phyloP scores from a whole-genome alignment of 2,329 filamentous ascomycete species.

The Chaetomiaceae sp. region DNA sequence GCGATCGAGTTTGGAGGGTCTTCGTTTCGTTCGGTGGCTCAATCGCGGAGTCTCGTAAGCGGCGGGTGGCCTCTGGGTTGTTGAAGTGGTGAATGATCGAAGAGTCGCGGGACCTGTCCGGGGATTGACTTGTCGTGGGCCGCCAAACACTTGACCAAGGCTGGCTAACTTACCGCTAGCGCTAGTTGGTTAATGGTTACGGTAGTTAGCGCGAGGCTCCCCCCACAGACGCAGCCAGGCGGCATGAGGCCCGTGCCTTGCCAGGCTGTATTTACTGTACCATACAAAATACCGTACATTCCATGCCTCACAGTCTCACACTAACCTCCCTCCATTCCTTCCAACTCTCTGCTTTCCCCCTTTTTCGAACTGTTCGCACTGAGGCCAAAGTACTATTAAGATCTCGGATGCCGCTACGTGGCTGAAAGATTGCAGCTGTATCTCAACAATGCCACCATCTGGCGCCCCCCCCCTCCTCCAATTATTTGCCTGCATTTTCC shows the following conservation, averaged over 20 bases:
- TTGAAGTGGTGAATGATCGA: neutral
- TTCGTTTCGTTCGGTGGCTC: neutral
- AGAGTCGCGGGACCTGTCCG: constrained; percentile 1
- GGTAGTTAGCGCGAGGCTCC: neutral
- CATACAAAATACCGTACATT: no score
- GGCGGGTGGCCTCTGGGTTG: neutral
- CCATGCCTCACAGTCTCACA: no score
- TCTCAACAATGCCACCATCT: neutral
- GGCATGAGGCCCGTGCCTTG: constrained; percentile 1
- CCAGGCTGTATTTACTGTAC: no score
- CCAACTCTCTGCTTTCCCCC: no score
- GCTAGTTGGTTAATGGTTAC: constrained; percentile 2
- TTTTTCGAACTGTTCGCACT: no score
- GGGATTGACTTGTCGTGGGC: constrained; percentile 3
- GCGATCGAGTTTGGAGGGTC: constrained; percentile 10
- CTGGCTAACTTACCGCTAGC: constrained; percentile 1
- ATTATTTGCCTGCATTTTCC: no score
- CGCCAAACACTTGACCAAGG: constrained; percentile 12
- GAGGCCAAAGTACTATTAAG: no score
- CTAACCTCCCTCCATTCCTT: no score
- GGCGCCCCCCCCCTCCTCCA: no score
- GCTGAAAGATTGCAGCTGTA: neutral
- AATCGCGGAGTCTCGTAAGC: neutral
- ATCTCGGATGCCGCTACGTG: no score
- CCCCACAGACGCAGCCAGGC: no score